phyloP scores from a whole-genome alignment of 345 rosid genomes.

The Brassica rapa region DNA sequence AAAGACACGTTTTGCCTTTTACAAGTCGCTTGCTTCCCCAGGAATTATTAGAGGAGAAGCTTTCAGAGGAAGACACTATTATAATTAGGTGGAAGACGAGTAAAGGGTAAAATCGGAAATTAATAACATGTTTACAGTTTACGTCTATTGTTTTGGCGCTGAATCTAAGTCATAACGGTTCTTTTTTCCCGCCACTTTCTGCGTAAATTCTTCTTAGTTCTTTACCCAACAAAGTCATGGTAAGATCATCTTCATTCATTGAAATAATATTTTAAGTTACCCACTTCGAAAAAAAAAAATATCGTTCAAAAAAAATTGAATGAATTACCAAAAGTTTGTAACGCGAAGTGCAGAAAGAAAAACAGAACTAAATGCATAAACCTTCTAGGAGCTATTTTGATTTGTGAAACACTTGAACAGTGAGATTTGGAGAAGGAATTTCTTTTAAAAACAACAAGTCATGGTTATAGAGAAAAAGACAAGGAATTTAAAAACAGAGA shows the following conservation, averaged over 20 bases:
- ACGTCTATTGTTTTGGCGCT: background rate
- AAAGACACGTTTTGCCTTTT: background rate
- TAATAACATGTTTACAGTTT: background rate
- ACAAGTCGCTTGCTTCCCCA: background rate
- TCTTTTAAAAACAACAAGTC: too few relatives aligned
- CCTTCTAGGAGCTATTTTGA: background rate
- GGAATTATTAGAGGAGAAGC: background rate
- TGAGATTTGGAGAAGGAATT: background rate
- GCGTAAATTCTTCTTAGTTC: background rate
- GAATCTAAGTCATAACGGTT: background rate
- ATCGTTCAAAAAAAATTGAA: background rate
- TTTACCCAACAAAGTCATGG: background rate
- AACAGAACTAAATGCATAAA: background rate
- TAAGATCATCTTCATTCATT: background rate
- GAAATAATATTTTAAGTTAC: background rate
- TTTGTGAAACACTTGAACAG: background rate
- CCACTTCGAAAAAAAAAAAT: background rate
- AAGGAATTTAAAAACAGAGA: background rate
- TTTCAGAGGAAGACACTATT: background rate
- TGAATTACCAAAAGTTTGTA: background rate
- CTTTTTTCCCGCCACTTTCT: background rate
- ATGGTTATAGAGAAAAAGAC: background rate
- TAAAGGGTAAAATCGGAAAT: background rate
- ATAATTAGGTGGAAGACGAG: background rate
- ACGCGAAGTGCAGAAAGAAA: background rate